Base-by-base conservation (phyloP, 352 stramenopile genomes). In the Phytopythium delawarense region DNA sequence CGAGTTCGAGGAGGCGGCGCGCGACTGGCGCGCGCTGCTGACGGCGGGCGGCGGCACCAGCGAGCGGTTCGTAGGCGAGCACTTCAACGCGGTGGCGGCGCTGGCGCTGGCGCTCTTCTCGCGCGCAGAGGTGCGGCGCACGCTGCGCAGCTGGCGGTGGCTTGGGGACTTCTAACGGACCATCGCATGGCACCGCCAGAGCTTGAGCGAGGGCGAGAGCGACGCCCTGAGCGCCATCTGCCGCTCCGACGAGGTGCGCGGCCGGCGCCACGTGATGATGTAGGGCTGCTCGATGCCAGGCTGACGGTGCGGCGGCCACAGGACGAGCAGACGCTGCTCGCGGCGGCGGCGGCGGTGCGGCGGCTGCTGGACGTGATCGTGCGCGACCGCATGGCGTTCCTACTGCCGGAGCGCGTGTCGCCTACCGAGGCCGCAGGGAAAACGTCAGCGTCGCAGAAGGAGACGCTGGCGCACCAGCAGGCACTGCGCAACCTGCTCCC, bases 311-410 rank as follows among this genome's bases (percentile, higher is more conserved):
- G 34, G 16, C 23, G 39, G 15, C 15, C 13, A 52, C 54, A 82
- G 71, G 78, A 87, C 0, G 70, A 77, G 49, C 75, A 77, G 25
- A 53, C 57, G 51, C 66, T 91, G 20, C 34, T 83, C 48, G 58
- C 65, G 3, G 65, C 84, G 5, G 67, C 67, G 45, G 57, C 67
- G 9, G 69, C 74, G 15, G 49, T 89, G 32, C 74, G 74, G 21
- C 66, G 71, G 4, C 65, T 91, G 13, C 11, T 88, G n/a, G 74
- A 83, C 20, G 56, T 70, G 25, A 64, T 74, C 11, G 56, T 84
- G 11, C 79, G 81, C 12, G 71, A 83, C 13, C 80, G 72, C 54
- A 72, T 87, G 76, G 64, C 51, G 52, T 87, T 88, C 21, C 58
- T 88, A n/a, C n/a, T 86, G 28, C 69, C 74, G 16, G 42, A 39